Evolutionary conservation across 225 moss, liverwort and hornwort species (phyloP), one percentile per base, ranked within the genome.

Genomic region (Marchantia polymorpha): DNA sequence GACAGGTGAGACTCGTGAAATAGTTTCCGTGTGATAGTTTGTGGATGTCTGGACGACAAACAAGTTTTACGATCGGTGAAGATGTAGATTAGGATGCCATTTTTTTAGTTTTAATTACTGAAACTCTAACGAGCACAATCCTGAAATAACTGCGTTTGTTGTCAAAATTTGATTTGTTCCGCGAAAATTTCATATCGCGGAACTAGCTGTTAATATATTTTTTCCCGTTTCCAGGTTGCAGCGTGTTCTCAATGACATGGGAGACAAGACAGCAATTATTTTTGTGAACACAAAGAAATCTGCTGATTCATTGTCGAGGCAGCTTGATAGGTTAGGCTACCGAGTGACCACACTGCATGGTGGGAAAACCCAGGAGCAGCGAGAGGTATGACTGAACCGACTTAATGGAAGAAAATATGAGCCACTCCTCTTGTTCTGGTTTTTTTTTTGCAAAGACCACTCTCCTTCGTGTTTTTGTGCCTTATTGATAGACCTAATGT

Each of bases 351-450:
- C 97, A 69, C 91, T 99, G 64, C 97, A 99, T 80, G 97, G 97
- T 85, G 97, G 97, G 83, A 99, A 99, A 86, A 99, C 97, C 60
- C 97, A 99, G 80, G 97, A 95, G 86, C 97, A 99, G 82, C 92
- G 97, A 66, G 97, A 99, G 91, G 94, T 94, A 76, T 10, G 64
- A 52, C 67, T 16, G 56, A 8, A 12, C 48, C 23, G 12, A 74
- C 39, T 15, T n/a, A n/a, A 17, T 63, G 61, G 2, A 1, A 13
- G 74, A 46, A 19, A 19, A 20, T 47, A 47, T 13, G 47, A 0
- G 20, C 3, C 12, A 0, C 49, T 11, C 20, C 22, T 69, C 49
- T 48, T 1, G 48, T 17, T 69, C 48, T 27, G 17, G 47, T 48
- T 22, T 22, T 20, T 22, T 20, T 14, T 69, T 4, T 48, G 19